These are phyloP conservation scores for Neurospora sp. DNA, from an alignment of 495 filamentous ascomycete genomes.

Conservation along the genomic window DNA sequence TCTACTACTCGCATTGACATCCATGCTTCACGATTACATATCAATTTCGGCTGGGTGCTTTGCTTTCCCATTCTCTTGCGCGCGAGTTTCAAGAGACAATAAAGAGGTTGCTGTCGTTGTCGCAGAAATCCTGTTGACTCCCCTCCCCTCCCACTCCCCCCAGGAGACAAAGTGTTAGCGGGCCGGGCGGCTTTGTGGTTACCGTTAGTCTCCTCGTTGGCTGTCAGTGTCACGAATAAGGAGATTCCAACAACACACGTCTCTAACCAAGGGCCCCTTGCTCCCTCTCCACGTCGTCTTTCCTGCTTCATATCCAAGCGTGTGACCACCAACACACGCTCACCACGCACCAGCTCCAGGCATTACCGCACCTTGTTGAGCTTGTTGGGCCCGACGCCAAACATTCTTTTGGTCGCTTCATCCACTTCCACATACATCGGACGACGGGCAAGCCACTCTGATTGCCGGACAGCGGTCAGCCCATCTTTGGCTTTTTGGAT, in stretches of 20 bases:
- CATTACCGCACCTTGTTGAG: not conserved
- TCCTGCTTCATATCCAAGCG: not conserved
- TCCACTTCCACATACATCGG: not conserved
- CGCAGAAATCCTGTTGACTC: not conserved
- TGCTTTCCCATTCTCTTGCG: not conserved
- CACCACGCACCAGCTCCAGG: not conserved
- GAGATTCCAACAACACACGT: not conserved
- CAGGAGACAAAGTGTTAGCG: not conserved
- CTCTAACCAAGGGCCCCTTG: not conserved
- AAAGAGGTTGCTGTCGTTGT: not conserved
- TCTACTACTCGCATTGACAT: not conserved
- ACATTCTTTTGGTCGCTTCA: not conserved
- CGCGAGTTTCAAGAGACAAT: not conserved
- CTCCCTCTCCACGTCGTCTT: not conserved
- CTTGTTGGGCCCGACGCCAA: not conserved
- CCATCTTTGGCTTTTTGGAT: not conserved
- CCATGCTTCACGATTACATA: not conserved
- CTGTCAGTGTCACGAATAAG: not conserved
- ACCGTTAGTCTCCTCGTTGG: not conserved
- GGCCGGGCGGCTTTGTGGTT: not conserved
- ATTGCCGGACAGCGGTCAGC: not conserved
- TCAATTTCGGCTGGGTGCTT: not conserved
- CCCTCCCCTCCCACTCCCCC: not conserved
- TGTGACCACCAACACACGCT: not conserved
- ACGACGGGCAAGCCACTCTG: not conserved